Evolutionary conservation across 805 yeast species (phyloP), one percentile per base, ranked within the genome.

Genomic region (Barnettozyma botsteinii): DNA sequence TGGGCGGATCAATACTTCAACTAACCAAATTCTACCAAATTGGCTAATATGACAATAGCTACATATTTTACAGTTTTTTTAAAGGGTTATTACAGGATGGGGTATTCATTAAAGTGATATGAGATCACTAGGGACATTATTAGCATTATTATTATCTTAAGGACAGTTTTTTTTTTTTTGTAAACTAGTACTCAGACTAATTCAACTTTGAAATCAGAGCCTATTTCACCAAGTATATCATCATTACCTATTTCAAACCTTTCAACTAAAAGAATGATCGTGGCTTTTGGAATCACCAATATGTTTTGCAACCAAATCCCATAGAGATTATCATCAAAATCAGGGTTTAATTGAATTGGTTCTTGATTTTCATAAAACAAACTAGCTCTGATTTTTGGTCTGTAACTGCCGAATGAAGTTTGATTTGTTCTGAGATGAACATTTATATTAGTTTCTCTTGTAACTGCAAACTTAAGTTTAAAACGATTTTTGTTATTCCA

Each of bases 241-340:
- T 74, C 79, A 5, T 46, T 37, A 0, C 79, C 79, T 6, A 54
- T 48, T 44, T 73, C 79, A 42, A 73, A 69, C 29, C 79, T 49
- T 47, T 73, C 79, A n/a, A 71, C 55, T 18, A 73, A 51, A 8
- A 73, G 42, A 4, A 70, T 57, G 40, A 70, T 46, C 0, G 62
- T 67, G 2, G 40, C 43, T 0, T 52, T 51, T 4, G 62, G 32
- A 3, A 18, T 20, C 2, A 55, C 38, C 1, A 5, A 12, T 1
- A 47, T 25, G n/a, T 41, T 23, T 2, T 40, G 33, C 5, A 51
- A 9, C 58, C 66, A 72, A 4, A 68, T 52, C 0, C 79, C 79
- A 50, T 67, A 69, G 7, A 70, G 45, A 18, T 62, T 57, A 41
- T 67, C 69, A 40, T 59, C 60, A 69, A 64, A 45, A 59, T 67